Base-by-base conservation (phyloP, 2,329 filamentous ascomycete species). In the Cercospora sp. region DNA sequence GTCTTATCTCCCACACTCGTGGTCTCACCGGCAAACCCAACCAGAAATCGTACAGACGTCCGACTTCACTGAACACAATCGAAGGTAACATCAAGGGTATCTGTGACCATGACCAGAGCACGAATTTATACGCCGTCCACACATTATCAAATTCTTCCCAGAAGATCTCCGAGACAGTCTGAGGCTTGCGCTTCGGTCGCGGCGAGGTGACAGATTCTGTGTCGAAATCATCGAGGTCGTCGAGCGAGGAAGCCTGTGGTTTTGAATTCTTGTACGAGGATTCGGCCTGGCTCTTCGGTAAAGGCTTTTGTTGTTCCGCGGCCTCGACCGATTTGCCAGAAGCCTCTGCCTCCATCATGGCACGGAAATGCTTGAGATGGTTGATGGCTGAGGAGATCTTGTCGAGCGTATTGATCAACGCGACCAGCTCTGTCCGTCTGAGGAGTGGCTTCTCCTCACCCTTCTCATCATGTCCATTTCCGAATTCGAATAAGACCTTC, bases 401-500 rank as follows among this genome's bases (percentile, higher is more conserved):
- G 31, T 92, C 92, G 68, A 97, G 90, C 0, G 95, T 98, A 80
- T 99, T 99, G 82, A 98, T 90, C 20, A 99, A 85, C 2, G 95
- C 92, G 20, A 99, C 95, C 10, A 99, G 85, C 81, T 99, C 95
- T 0, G 94, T 98, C 71, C 95, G 87, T 78, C 94, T 89, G 20
- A 98, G 86, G 13, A 87, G 83, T 0, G 93, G 93, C 74, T 89
- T 88, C 67, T 87, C 86, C 28, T 76, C 72, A 3, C 71, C 72
- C 30, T 83, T 84, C 74, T 88, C 85, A 6, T 83, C 86, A 71
- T 90, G 86, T 73, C 97, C 93, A 71, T 90, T 86, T 72, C 97
- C 93, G 71, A 93, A 95, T 79, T 99, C 95, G 75, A 99, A 99
- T 1, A 99, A 86, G 4, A 99, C 90, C 82, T 99, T 99, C 70